Evolutionary conservation across 2,329 filamentous ascomycete genomes (phyloP), one percentile per base, ranked within the genome.

Genomic region (Penicillium sp.): DNA sequence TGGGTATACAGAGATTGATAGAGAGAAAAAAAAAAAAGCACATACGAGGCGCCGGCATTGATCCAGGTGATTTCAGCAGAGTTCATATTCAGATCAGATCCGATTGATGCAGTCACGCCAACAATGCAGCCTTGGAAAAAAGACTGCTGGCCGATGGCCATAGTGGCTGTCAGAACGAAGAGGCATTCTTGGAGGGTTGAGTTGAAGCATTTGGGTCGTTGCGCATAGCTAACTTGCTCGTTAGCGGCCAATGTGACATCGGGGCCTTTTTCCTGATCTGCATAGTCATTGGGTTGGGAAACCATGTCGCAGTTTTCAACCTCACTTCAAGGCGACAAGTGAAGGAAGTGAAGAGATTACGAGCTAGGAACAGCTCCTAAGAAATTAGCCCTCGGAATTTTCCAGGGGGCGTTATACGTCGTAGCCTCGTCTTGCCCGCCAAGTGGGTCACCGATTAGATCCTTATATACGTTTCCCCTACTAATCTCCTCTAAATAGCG

Each of bases 41-140:
- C 79, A 47, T 74, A 83, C 75, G 83, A 83, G 39, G 83, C 79
- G n/a, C 86, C 81, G 8, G 86, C 86, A 47, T 79, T 81, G 58
- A 89, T 85, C 87, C 87, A 90, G 0, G 86, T 87, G 24, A 90
- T 83, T 65, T 90, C 80, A 1, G 85, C 83, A 47, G 83, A 84
- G 3, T 81, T 84, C 86, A 90, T 89, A 46, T 78, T 67, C 54
- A 89, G 70, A 58, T 87, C 84, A 14, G 72, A 68, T 2, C 82
- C 85, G 48, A 88, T 86, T 50, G 83, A 83, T 0, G 83, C 83
- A 1, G 85, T 86, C 58, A 88, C 84, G 57, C 88, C 86, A 3
- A 86, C 81, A 4, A 84, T 80, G 4, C 81, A 78, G 13, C 87
- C 87, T 8, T 78, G 77, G 27, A 87, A 75, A 63, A 90, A 86